Evolutionary conservation across 2,329 filamentous ascomycete species (phyloP).

Genomic region (Hypoxylon sp.): DNA sequence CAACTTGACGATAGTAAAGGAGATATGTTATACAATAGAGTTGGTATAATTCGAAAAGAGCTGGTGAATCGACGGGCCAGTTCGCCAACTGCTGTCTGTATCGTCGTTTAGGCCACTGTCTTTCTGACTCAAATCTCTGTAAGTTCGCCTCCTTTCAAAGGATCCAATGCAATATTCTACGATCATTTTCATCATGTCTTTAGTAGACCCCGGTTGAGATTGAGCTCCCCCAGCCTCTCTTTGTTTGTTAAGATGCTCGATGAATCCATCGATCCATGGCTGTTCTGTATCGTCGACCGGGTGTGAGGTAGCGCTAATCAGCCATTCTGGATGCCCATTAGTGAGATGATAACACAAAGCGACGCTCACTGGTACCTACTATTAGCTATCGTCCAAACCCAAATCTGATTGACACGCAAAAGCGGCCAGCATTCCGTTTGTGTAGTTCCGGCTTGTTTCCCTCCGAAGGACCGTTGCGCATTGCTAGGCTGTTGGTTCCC

Average conservation of each 20-base stretch:
- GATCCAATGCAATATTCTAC: conserved; percentile 27
- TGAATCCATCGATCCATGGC: conserved; percentile 18
- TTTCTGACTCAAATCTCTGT: too few species aligned
- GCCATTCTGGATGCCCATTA: too few species aligned
- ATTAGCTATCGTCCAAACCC: conserved; percentile 25
- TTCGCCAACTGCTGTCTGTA: too few species aligned
- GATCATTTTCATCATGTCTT: conserved; percentile 23
- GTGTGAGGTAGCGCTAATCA: conserved; percentile 24
- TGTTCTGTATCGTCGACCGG: conserved; percentile 23
- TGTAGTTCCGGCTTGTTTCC: too few species aligned
- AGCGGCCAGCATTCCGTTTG: conserved; percentile 17
- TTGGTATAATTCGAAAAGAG: conserved; percentile 28
- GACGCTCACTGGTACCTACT: conserved; percentile 9
- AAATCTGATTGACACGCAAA: conserved; percentile 28
- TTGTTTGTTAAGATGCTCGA: conserved; percentile 17
- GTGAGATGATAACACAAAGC: too few species aligned
- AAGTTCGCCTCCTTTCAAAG: conserved; percentile 21
- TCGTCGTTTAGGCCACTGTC: neutral
- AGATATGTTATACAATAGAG: conserved; percentile 5
- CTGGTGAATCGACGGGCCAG: conserved; percentile 19
- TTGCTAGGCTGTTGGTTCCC: too few species aligned
- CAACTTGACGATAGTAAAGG: neutral
- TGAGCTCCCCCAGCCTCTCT: conserved; percentile 5
- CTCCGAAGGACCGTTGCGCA: too few species aligned
- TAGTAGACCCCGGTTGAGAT: conserved; percentile 18